phyloP scores from a whole-genome alignment of 2,329 filamentous ascomycete genomes.

The Talaromyces sp. region DNA sequence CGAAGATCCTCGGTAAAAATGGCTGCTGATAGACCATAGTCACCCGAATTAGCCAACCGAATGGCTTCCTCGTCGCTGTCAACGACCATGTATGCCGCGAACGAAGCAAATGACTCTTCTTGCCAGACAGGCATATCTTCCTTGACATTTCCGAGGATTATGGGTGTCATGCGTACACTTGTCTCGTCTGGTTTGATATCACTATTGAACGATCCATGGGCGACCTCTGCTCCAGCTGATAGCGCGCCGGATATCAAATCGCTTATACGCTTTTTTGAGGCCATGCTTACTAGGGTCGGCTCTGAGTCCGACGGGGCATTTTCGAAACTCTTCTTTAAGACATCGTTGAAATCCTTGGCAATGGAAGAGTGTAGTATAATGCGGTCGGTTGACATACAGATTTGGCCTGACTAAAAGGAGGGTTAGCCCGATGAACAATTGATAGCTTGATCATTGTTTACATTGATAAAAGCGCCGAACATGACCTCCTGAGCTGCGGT shows the following conservation, averaged over 20 bases:
- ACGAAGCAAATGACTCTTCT: slow-evolving; percentile 65
- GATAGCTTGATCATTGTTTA: slow-evolving; percentile 63
- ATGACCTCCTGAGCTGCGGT: slow-evolving; percentile 36
- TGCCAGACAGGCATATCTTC: slow-evolving; percentile 53
- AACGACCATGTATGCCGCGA: slow-evolving; percentile 57
- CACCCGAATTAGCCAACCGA: slow-evolving; percentile 36
- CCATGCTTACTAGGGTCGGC: slow-evolving; percentile 39
- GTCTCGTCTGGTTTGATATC: slow-evolving; percentile 6
- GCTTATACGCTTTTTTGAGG: slow-evolving; percentile 41
- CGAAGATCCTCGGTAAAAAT: slow-evolving; percentile 43
- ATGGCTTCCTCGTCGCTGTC: slow-evolving; percentile 38
- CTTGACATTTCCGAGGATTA: slow-evolving; percentile 60
- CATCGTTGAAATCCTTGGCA: slow-evolving; percentile 48
- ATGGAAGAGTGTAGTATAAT: slow-evolving; percentile 51
- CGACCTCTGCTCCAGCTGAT: slow-evolving; percentile 27
- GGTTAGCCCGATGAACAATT: slow-evolving; percentile 54
- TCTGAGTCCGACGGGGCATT: background rate
- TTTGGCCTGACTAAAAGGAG: slow-evolving; percentile 60
- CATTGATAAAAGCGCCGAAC: slow-evolving; percentile 48
- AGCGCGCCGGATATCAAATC: slow-evolving; percentile 24
- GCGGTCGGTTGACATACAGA: slow-evolving; percentile 62
- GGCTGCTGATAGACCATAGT: slow-evolving; percentile 34
- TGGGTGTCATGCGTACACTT: slow-evolving; percentile 52
- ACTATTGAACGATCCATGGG: slow-evolving; percentile 16
- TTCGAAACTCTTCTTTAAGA: slow-evolving; percentile 40